Percentiles rank a stretch among this genome's conserved stretches.
Conservation (phyloP, 2,329 filamentous ascomycete species). For the Curvularia eragrostidis region DNA sequence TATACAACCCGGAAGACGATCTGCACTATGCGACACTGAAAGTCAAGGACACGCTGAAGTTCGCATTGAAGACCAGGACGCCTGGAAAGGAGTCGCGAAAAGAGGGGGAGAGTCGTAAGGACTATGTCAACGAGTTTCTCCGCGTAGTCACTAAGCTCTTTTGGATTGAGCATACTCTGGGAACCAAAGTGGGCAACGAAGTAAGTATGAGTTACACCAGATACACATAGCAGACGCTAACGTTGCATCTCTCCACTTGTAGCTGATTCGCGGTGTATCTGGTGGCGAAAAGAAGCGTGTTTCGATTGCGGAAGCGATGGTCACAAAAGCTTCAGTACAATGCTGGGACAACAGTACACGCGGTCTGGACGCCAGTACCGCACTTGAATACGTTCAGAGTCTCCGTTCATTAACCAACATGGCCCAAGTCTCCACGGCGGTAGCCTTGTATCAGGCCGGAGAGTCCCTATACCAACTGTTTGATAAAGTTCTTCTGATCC, state of each 20-base stretch:
- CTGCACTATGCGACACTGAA: constrained; percentile 80
- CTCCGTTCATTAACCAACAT: constrained; percentile 71
- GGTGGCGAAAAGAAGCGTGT: constrained; percentile 59
- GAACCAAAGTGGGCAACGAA: constrained; percentile 78
- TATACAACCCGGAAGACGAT: constrained; percentile 81
- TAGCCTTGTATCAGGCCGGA: constrained; percentile 74
- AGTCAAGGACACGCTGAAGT: constrained; percentile 75
- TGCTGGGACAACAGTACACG: constrained; percentile 69
- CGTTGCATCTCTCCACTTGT: background rate
- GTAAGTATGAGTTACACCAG: background rate
- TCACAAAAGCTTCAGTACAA: constrained; percentile 49
- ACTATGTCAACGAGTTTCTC: constrained; percentile 68
- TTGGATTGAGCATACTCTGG: constrained; percentile 73
- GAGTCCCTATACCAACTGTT: constrained; percentile 50
- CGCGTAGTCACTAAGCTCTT: constrained; percentile 74
- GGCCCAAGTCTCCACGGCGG: constrained; percentile 65
- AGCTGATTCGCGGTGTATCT: constrained; percentile 67
- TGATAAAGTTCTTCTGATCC: constrained; percentile 51
- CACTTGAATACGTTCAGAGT: constrained; percentile 74
- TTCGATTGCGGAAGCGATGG: constrained; percentile 58
- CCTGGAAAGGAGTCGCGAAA: constrained; percentile 67
- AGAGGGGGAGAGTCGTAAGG: constrained; percentile 65
- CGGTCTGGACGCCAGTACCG: constrained; percentile 76
- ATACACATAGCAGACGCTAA: background rate
- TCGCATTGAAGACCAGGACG: constrained; percentile 73